Percentiles rank a stretch among this genome's conserved stretches.
Evolutionary conservation across 129 eudicot genomes (phyloP).

Genomic region (Tanacetum coccineum): DNA sequence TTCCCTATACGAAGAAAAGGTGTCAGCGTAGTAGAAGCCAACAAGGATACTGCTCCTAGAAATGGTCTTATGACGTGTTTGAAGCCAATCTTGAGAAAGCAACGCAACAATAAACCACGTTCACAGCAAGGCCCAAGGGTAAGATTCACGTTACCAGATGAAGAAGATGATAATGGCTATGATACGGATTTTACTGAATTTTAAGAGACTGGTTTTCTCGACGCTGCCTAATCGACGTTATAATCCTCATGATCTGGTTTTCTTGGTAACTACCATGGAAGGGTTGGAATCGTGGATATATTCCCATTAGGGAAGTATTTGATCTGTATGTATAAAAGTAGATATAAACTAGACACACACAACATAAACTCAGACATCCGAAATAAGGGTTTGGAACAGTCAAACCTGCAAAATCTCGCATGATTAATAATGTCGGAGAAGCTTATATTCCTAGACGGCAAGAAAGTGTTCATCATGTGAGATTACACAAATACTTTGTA

Average conservation of each 20-base stretch:
- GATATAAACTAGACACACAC: neutral
- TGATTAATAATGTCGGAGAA: constrained; percentile 15
- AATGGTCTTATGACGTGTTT: constrained; percentile 4
- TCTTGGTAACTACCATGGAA: constrained; percentile 33
- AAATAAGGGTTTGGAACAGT: constrained; percentile 7
- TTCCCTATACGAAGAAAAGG: constrained; percentile 24
- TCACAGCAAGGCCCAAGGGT: constrained; percentile 31
- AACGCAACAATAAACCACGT: constrained; percentile 4
- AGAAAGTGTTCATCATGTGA: neutral
- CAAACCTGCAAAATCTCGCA: constrained; percentile 10
- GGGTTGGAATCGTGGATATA: too few relatives aligned
- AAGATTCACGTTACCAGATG: constrained; percentile 31
- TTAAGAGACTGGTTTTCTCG: constrained; percentile 5
- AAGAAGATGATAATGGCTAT: constrained; percentile 23
- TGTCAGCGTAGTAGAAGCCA: constrained; percentile 15
- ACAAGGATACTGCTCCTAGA: constrained; percentile 7
- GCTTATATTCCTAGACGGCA: neutral
- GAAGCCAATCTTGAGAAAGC: constrained; percentile 37
- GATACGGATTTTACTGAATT: constrained; percentile 22
- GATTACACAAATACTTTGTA: neutral
- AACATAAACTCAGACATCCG: neutral
- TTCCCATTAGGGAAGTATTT: constrained; percentile 4
- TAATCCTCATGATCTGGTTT: constrained; percentile 44
- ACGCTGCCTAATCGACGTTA: constrained; percentile 5
- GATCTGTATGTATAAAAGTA: constrained; percentile 9